Conservation (phyloP, 768 basidiomycete genomes). For the Nidula microcarpa region DNA sequence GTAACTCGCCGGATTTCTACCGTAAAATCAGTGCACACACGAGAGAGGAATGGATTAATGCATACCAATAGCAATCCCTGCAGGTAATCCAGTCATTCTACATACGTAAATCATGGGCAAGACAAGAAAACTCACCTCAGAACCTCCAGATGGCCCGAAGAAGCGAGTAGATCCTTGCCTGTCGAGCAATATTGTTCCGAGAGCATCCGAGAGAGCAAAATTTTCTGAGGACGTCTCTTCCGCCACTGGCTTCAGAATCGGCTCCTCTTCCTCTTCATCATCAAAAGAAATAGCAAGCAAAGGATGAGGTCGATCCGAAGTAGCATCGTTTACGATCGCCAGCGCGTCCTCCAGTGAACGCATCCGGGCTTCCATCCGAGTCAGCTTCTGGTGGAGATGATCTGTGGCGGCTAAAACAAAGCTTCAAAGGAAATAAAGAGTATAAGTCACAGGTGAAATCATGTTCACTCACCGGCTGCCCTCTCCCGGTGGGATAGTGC, state of each 20-base stretch:
- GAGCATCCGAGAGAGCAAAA: conserved; percentile 24
- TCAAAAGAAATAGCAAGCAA: conserved; percentile 24
- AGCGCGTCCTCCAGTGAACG: conserved; percentile 53
- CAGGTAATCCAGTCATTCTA: not conserved
- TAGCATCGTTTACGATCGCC: conserved; percentile 38
- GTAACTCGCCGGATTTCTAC: conserved; percentile 21
- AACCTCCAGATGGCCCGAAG: conserved; percentile 44
- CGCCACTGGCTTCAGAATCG: conserved; percentile 20
- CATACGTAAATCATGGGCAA: too few relatives aligned
- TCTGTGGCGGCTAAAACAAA: conserved; percentile 53
- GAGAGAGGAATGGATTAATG: not conserved
- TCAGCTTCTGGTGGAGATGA: conserved; percentile 44
- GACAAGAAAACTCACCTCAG: conserved; percentile 33
- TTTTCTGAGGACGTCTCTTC: conserved; percentile 17
- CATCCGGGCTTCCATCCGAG: conserved; percentile 46
- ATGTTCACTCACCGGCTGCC: conserved; percentile 39
- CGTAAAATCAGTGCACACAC: not conserved
- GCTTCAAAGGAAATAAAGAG: conserved; percentile 15
- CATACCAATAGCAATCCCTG: conserved; percentile 40
- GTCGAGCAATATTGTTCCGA: conserved; percentile 45
- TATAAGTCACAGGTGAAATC: not conserved
- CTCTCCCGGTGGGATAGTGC: conserved; percentile 51
- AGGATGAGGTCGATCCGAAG: conserved; percentile 37
- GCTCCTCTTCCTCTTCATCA: conserved; percentile 28
- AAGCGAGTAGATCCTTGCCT: conserved; percentile 35